These are phyloP conservation scores for Lentinula aciculospora DNA, from an alignment of 768 basidiomycete species.

Conservation along the genomic window DNA sequence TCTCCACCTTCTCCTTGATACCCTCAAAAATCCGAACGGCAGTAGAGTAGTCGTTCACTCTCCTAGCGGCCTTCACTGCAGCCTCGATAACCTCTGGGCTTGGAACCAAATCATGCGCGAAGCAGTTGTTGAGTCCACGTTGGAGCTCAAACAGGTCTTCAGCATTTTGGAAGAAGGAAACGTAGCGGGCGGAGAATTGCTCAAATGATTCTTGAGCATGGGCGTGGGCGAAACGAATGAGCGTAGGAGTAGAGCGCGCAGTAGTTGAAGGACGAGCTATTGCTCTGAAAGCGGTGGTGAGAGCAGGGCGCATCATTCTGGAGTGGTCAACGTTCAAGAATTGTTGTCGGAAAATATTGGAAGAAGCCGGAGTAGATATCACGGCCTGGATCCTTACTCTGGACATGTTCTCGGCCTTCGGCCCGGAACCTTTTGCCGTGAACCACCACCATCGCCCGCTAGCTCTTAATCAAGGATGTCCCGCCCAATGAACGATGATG, in stretches of 20 bases:
- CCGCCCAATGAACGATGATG: slow-evolving; percentile 86
- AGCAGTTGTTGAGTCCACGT: slow-evolving; percentile 99
- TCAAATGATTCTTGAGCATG: slow-evolving; percentile 92
- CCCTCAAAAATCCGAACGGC: slow-evolving; percentile 97
- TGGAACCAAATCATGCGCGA: slow-evolving; percentile 95
- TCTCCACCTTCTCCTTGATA: slow-evolving; percentile 96
- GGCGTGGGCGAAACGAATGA: slow-evolving; percentile 44
- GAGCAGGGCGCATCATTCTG: slow-evolving; percentile 50
- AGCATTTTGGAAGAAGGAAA: slow-evolving; percentile 87
- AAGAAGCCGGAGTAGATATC: background rate
- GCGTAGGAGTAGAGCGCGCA: slow-evolving; percentile 31
- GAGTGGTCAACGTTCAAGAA: slow-evolving; percentile 7
- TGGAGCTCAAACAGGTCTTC: slow-evolving; percentile 98
- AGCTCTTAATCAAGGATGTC: slow-evolving; percentile 45
- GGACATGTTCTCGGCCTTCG: background rate
- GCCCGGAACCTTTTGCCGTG: background rate
- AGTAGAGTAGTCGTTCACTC: slow-evolving; percentile 96
- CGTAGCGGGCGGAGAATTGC: slow-evolving; percentile 90
- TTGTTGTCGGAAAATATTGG: background rate
- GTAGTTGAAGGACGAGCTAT: slow-evolving; percentile 44
- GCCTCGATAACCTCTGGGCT: slow-evolving; percentile 80
- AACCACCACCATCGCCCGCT: background rate
- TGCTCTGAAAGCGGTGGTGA: slow-evolving; percentile 56
- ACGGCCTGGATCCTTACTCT: background rate
- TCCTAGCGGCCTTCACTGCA: slow-evolving; percentile 79